Conservation (phyloP, 106 monocot species). For the Dioscorea dumetorum region DNA sequence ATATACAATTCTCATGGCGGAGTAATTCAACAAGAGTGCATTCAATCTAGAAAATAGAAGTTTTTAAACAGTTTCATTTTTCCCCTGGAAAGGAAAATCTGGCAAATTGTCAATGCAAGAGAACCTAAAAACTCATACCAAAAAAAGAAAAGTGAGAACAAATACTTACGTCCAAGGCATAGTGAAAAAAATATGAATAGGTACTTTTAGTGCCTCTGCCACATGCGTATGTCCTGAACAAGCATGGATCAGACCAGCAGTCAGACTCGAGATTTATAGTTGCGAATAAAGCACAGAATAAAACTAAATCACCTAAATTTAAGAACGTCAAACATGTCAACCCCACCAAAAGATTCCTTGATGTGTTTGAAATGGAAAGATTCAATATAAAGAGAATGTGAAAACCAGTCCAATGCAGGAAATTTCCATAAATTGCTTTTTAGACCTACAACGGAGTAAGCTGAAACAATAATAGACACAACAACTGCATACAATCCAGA, state of each 20-base stretch:
- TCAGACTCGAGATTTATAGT: constrained; percentile 21
- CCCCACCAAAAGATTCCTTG: neutral
- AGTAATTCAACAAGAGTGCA: neutral
- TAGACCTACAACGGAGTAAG: no score
- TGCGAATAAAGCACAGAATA: constrained; percentile 21
- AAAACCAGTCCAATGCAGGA: no score
- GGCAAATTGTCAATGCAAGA: neutral
- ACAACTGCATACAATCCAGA: neutral
- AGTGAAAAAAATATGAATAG: constrained; percentile 97
- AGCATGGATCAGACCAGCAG: constrained; percentile 45
- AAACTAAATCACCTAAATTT: constrained; percentile 16
- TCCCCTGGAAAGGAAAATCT: neutral
- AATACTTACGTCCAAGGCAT: constrained; percentile 99
- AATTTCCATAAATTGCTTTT: no score
- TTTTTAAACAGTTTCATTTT: neutral
- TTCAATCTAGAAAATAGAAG: neutral
- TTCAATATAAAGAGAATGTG: no score
- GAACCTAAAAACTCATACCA: neutral
- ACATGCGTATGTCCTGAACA: constrained; percentile 98
- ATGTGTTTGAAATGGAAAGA: neutral
- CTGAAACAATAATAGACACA: neutral
- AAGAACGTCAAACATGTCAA: constrained; percentile 12
- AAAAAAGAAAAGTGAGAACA: neutral
- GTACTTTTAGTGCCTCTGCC: constrained; percentile 92
- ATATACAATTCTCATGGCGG: no score